Percentiles rank a stretch among this genome's conserved stretches.
Conservation (phyloP, 495 filamentous ascomycete genomes). For the Elaphomyces granulatus region DNA sequence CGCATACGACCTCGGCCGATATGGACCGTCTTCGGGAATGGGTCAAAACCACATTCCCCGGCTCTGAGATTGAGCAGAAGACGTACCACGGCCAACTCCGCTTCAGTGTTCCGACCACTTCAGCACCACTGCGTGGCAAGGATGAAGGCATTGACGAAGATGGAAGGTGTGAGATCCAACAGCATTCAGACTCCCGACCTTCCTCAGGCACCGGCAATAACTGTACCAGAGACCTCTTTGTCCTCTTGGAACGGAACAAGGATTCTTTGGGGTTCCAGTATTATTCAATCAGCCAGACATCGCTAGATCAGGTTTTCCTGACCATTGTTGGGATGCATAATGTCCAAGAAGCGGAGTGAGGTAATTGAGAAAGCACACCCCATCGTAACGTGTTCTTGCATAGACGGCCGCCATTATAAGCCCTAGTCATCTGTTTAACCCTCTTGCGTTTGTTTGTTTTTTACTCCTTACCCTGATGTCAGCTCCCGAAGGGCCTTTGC, state of each 20-base stretch:
- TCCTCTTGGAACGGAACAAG: slow-evolving; percentile 52
- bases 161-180: slow-evolving; percentile 3
- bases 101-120: slow-evolving; percentile 49
- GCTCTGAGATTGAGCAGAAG: slow-evolving; percentile 51
- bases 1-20: slow-evolving; percentile 49
- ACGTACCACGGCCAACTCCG: slow-evolving; percentile 72
- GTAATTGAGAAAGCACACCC: no score
- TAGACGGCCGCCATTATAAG: no score
- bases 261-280: slow-evolving; percentile 55
- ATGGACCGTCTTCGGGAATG: slow-evolving; percentile 48
- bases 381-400: no score
- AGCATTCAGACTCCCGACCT: background rate
- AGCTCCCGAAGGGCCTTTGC: no score
- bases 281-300: slow-evolving; percentile 68
- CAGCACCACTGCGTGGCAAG: slow-evolving; percentile 3
- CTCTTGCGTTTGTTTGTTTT: no score
- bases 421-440: no score
- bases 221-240: slow-evolving; percentile 50
- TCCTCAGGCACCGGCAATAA: background rate
- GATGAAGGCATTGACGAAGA: slow-evolving; percentile 8
- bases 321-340: slow-evolving; percentile 63
- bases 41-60: slow-evolving; percentile 41
- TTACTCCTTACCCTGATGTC: no score
- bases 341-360: slow-evolving; percentile 55
- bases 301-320: slow-evolving; percentile 79